A percentile compares a stretch with the other conserved stretches of the same genome.
These are phyloP conservation scores for Plectosphaerella sp. DNA, from an alignment of 2,329 filamentous ascomycete species.

Conservation along the genomic window DNA sequence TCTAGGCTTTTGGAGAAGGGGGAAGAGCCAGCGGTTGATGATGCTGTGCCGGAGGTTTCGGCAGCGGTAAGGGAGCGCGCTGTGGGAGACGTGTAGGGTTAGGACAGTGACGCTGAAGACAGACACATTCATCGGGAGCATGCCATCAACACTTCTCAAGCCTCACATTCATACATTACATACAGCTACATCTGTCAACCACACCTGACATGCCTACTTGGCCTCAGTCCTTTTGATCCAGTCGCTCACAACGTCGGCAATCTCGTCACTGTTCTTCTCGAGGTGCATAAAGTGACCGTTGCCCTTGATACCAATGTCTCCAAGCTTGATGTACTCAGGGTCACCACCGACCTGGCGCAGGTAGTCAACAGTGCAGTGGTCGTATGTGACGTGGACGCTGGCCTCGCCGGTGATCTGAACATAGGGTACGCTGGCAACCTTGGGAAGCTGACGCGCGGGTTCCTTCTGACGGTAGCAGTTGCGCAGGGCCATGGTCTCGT, in stretches of 20 bases:
- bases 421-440: conserved; percentile 43
- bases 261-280: conserved; percentile 38
- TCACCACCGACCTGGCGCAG: conserved; percentile 41
- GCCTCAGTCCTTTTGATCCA: conserved; percentile 28
- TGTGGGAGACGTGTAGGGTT: too few relatives aligned
- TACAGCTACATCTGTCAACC: too few relatives aligned
- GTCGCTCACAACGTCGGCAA: conserved; percentile 30
- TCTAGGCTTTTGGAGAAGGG: too few relatives aligned
- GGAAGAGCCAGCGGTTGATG: too few relatives aligned
- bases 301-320: conserved; percentile 38
- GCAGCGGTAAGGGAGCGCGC: too few relatives aligned
- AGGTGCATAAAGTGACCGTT: conserved; percentile 47
- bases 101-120: too few relatives aligned
- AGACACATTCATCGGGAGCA: too few relatives aligned
- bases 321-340: conserved; percentile 38
- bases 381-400: conserved; percentile 46
- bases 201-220: too few relatives aligned
- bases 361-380: conserved; percentile 47
- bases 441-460: conserved; percentile 33
- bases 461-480: conserved; percentile 8
- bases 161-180: too few relatives aligned
- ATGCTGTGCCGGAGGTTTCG: too few relatives aligned
- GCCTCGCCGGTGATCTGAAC: conserved; percentile 44
- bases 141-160: too few relatives aligned
- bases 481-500: conserved; percentile 3